phyloP scores from a whole-genome alignment of 2,329 filamentous ascomycete genomes.

The Aspergillus sp. region DNA sequence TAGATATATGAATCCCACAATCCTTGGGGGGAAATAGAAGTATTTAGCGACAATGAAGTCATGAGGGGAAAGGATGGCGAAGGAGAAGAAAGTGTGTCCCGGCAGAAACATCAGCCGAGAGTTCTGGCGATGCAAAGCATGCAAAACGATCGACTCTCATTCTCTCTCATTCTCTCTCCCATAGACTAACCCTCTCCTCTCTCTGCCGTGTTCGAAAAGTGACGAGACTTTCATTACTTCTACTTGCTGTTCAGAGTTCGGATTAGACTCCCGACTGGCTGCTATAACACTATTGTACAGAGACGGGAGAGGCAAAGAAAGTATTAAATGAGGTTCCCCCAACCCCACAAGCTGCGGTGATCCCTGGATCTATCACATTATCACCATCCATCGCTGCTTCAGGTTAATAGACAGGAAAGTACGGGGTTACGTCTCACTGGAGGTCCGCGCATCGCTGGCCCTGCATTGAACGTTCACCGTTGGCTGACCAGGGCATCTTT shows the following conservation, averaged over 20 bases:
- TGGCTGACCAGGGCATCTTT: not conserved
- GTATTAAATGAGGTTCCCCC: not conserved
- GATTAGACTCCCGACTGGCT: not conserved
- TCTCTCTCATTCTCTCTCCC: no score
- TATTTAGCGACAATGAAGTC: no score
- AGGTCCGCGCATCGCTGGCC: slow-evolving; percentile 4
- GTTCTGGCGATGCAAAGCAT: not conserved
- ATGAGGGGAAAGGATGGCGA: no score
- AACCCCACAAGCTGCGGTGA: slow-evolving; percentile 5
- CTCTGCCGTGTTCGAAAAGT: not conserved
- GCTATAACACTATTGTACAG: not conserved
- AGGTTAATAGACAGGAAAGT: slow-evolving; percentile 8
- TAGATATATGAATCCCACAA: no score
- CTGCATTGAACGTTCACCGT: slow-evolving; percentile 9
- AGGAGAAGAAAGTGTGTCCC: not conserved
- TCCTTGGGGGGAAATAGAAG: no score
- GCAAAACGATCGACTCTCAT: no score
- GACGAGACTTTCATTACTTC: not conserved
- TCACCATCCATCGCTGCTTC: slow-evolving; percentile 18
- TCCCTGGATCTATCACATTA: slow-evolving; percentile 19
- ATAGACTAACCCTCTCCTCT: not conserved
- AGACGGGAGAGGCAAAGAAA: not conserved
- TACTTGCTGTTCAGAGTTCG: not conserved
- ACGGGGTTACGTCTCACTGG: not conserved
- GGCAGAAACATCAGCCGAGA: not conserved